Percentiles rank a stretch among this genome's conserved stretches.
phyloP scores from a whole-genome alignment of 2,329 filamentous ascomycete species.

The Colletotrichum theobromicola region DNA sequence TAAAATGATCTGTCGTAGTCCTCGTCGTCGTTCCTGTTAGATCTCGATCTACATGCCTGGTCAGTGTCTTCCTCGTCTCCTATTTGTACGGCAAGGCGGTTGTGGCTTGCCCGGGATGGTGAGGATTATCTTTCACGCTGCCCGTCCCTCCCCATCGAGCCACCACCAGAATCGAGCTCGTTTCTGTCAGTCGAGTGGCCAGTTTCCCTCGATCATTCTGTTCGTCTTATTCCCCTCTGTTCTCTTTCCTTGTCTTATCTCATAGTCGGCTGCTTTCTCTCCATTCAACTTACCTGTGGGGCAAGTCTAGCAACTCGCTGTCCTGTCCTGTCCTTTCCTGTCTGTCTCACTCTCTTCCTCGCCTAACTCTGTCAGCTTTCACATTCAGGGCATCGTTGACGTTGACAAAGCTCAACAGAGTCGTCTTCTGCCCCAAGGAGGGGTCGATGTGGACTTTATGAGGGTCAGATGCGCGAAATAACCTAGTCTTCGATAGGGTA shows the following conservation, averaged over 20 bases:
- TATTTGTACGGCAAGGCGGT: not conserved
- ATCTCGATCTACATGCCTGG: conserved; percentile 11
- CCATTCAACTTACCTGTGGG: not conserved
- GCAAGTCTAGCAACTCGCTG: not conserved
- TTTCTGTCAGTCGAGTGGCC: not conserved
- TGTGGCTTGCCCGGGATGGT: not conserved
- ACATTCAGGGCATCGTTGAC: not conserved
- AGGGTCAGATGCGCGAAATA: not conserved
- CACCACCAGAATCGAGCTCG: not conserved
- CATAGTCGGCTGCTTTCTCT: conserved; percentile 4
- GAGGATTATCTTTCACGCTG: not conserved
- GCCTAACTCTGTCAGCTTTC: conserved; percentile 12
- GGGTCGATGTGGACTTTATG: not conserved
- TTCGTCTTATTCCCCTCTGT: not conserved
- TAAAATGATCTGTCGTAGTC: conserved; percentile 9
- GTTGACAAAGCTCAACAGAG: not conserved
- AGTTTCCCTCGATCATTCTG: not conserved
- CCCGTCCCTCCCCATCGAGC: not conserved
- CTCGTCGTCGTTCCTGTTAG: not conserved
- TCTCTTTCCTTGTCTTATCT: conserved; percentile 1
- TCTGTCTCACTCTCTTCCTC: not conserved
- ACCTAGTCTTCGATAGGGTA: not conserved
- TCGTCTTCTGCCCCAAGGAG: not conserved
- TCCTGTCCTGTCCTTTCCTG: not conserved
- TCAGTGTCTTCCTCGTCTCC: conserved; percentile 6